phyloP scores from a whole-genome alignment of 768 basidiomycete genomes.

The Cystobasidium tubakii region DNA sequence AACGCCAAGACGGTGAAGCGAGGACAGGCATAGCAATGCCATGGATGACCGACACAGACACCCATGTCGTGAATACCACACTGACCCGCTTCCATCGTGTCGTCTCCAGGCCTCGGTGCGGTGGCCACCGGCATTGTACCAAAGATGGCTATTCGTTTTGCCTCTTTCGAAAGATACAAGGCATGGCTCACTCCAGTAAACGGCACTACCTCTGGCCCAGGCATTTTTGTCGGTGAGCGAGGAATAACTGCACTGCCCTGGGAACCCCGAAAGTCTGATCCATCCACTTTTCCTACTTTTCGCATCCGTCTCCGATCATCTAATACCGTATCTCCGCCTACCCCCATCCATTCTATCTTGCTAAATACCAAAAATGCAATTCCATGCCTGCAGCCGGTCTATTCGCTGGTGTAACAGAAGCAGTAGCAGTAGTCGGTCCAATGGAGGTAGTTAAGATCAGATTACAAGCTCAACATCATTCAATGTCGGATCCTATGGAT shows the following conservation, averaged over 20 bases:
- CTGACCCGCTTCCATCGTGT: too few species aligned
- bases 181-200: conserved; percentile 65
- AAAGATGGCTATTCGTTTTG: conserved; percentile 98
- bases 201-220: conserved; percentile 70
- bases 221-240: conserved; percentile 74
- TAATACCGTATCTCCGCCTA: not conserved
- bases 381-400: conserved; percentile 67
- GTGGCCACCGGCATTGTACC: conserved; percentile 95
- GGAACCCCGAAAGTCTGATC: too few species aligned
- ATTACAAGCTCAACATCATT: conserved; percentile 94
- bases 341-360: not conserved
- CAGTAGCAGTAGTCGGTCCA: conserved; percentile 86
- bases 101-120: conserved; percentile 71
- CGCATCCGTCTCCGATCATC: too few species aligned
- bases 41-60: too few species aligned
- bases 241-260: too few species aligned
- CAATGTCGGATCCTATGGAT: conserved; percentile 90
- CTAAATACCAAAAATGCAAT: too few species aligned
- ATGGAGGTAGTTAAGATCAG: conserved; percentile 99
- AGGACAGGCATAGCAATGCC: too few species aligned
- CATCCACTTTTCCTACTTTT: too few species aligned
- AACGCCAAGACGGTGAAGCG: too few species aligned
- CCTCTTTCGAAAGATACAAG: conserved; percentile 94
- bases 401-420: conserved; percentile 91
- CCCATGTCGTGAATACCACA: too few species aligned